phyloP scores from a whole-genome alignment of 148 eudicot genomes.

The Spergularia bocconei region DNA sequence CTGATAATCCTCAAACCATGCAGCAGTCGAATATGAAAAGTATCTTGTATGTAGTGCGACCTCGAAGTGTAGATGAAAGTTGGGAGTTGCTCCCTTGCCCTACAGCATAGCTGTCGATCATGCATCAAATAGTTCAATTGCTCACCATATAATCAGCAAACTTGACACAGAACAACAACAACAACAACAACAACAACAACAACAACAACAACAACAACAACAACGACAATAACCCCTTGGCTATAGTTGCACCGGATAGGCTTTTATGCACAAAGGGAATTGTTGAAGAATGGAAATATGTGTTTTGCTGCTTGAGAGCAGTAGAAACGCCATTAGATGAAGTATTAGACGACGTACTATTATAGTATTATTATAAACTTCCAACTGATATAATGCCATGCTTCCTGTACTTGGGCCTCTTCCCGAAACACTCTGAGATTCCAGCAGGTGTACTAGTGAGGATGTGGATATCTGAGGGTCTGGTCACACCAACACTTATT shows the following conservation, averaged over 20 bases:
- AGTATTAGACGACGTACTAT: constrained; percentile 15
- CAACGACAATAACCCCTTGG: constrained; percentile 24
- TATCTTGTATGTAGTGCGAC: constrained; percentile 12
- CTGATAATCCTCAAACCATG: constrained; percentile 18
- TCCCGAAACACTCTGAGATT: constrained; percentile 28
- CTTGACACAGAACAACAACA: constrained; percentile 2
- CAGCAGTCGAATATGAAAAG: constrained; percentile 6
- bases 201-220: too few relatives aligned
- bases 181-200: too few relatives aligned
- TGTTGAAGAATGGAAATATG: constrained; percentile 24
- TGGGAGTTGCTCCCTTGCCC: constrained; percentile 24
- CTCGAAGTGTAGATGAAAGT: constrained; percentile 15
- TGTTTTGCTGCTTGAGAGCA: constrained; percentile 9
- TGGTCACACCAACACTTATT: constrained; percentile 14
- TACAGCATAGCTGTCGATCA: constrained; percentile 13
- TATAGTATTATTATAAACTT: constrained; percentile 22
- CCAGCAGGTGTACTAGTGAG: constrained; percentile 20
- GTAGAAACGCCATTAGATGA: constrained; percentile 13
- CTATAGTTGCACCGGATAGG: constrained; percentile 26
- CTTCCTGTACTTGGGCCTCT: constrained; percentile 33
- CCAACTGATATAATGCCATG: constrained; percentile 26
- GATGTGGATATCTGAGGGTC: constrained; percentile 44
- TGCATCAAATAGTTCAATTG: constrained; percentile 4
- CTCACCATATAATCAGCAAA: constrained; percentile 4
- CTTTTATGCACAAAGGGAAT: constrained; percentile 24